Conservation (phyloP, 306 rosid species). For the Inga leiocalycina region DNA sequence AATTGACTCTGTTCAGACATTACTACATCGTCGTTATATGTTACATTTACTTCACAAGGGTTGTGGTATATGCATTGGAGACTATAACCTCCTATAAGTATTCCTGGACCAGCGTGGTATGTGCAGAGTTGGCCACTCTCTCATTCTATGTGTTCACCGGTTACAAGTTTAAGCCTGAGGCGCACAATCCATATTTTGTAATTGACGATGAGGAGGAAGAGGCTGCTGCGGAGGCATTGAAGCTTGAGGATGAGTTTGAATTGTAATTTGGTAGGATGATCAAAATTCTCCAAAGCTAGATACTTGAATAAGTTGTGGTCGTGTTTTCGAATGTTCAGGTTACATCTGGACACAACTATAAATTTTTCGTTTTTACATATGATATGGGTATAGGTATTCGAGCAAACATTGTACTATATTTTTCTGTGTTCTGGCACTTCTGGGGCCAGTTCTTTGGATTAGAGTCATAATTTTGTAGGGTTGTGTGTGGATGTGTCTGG, state of each 20-base stretch:
- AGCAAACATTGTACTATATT: conserved; percentile 48
- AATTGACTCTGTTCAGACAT: conserved; percentile 84
- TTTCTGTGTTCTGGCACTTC: conserved; percentile 33
- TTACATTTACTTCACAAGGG: conserved; percentile 92
- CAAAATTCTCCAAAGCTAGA: conserved; percentile 27
- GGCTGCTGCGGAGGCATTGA: conserved; percentile 89
- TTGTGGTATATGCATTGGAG: conserved; percentile 88
- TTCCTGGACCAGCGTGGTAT: conserved; percentile 93
- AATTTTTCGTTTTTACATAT: conserved; percentile 32
- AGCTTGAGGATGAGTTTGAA: conserved; percentile 95
- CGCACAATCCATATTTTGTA: conserved; percentile 88
- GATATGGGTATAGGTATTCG: conserved; percentile 40
- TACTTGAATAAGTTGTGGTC: conserved; percentile 39
- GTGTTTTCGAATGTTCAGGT: conserved; percentile 44
- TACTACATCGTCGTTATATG: conserved; percentile 91
- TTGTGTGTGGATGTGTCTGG: conserved; percentile 36
- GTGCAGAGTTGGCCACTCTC: conserved; percentile 83
- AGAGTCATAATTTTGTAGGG: conserved; percentile 36
- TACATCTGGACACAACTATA: conserved; percentile 41
- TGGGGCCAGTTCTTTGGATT: conserved; percentile 33
- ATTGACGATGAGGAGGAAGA: conserved; percentile 96
- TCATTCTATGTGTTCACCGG: conserved; percentile 86
- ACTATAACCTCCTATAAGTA: conserved; percentile 89
- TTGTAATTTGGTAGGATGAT: conserved; percentile 48
- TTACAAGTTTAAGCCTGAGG: conserved; percentile 91